Evolutionary conservation across 306 rosid genomes (phyloP), one percentile per base, ranked within the genome.

Genomic region (Cajanus cajan): DNA sequence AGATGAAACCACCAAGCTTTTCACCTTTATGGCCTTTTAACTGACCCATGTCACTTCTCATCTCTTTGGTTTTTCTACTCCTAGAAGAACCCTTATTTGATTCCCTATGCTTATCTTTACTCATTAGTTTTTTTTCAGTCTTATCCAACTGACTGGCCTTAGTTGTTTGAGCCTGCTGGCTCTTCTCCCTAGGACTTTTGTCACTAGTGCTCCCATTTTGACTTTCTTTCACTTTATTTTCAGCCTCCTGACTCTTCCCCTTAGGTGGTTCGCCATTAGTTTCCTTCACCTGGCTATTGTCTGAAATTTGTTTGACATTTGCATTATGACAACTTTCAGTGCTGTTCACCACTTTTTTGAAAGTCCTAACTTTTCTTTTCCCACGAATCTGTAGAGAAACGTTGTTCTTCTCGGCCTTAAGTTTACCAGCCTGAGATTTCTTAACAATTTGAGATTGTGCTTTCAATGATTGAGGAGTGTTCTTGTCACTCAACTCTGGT

Each of bases 1-100:
- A 95, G 85, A 95, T 95, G 73, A 88, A 69, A 71, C 98, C 98
- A 71, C 93, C 98, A 67, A 87, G 82, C 41, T 81, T 92, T 84
- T 91, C 97, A 41, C 78, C 78, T 66, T 40, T 79, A 43, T 34
- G 70, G 51, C 78, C 87, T 19, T 63, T 73, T 8, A 54, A 65
- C 52, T 13, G 78, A 72, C 36, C 83, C 25, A 3, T 50, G 45
- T 67, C 80, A 34, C 70, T 82, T 37, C 3, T 45, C 40, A 59
- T 84, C 55, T 68, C 84, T 66, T 84, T 83, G 37, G 47, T 79
- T 78, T 18, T 79, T 25, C 71, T 84, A 72, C 78, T 74, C 80
- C 55, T 82, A 14, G 31, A 22, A 14, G 31, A 22, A 44, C 77
- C 70, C 77, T 54, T 83, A 71, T 59, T 80, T 44, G 79, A 74